Conservation (phyloP, 202 grass and related monocot genomes). For the Brachypodium distachyon region DNA sequence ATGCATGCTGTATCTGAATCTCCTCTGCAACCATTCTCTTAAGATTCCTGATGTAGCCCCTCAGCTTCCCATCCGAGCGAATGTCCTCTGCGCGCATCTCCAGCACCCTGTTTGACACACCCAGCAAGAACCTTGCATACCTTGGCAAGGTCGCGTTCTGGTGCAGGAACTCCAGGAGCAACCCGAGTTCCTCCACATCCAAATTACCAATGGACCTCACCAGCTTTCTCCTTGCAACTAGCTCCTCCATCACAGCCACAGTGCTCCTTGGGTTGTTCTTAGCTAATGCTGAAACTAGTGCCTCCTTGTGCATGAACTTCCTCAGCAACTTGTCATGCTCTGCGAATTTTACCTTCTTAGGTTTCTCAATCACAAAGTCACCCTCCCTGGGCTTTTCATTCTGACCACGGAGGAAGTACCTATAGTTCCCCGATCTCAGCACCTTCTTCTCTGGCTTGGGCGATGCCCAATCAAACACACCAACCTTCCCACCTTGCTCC, state of each 20-base stretch:
- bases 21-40: constrained; percentile 61
- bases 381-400: constrained; percentile 55
- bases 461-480: constrained; percentile 33
- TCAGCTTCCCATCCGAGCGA: constrained; percentile 37
- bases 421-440: constrained; percentile 37
- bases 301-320: constrained; percentile 81
- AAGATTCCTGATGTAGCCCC: constrained; percentile 46
- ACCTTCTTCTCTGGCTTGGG: constrained; percentile 30
- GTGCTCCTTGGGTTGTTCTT: constrained; percentile 43
- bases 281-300: constrained; percentile 53
- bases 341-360: constrained; percentile 60
- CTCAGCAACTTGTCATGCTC: constrained; percentile 77
- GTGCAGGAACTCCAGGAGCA: constrained; percentile 52
- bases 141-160: constrained; percentile 54
- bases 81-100: constrained; percentile 64
- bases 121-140: constrained; percentile 67
- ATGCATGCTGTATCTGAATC: constrained; percentile 67
- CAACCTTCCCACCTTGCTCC: constrained; percentile 5
- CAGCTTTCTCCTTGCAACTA: constrained; percentile 78
- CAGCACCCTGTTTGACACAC: constrained; percentile 67
- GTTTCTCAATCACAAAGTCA: constrained; percentile 57
- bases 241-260: constrained; percentile 82
- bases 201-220: constrained; percentile 57
- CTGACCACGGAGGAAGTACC: constrained; percentile 69
- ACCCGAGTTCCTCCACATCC: constrained; percentile 39